phyloP scores from a whole-genome alignment of 495 filamentous ascomycete species.

The Trichocladium uniseriatum region DNA sequence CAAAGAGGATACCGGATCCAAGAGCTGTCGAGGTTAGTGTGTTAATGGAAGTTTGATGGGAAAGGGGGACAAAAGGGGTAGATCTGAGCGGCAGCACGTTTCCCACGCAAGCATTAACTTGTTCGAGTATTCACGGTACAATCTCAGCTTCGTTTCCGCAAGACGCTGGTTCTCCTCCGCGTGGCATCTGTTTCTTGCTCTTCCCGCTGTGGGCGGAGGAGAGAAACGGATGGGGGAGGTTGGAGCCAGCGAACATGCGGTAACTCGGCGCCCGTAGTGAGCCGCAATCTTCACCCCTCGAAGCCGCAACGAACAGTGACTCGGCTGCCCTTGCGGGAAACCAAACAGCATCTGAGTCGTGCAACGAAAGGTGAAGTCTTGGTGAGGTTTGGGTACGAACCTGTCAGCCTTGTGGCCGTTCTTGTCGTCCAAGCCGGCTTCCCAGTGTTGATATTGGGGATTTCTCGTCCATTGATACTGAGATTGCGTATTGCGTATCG shows the following conservation, averaged over 20 bases:
- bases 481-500: slow-evolving; percentile 1
- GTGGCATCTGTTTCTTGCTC: slow-evolving; percentile 19
- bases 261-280: slow-evolving; percentile 78
- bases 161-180: slow-evolving; percentile 22
- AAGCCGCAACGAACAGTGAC: neutral
- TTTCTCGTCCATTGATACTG: neutral
- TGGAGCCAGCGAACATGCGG: slow-evolving; percentile 39
- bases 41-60: slow-evolving; percentile 14
- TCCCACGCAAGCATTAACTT: slow-evolving; percentile 94
- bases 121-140: slow-evolving; percentile 86
- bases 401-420: slow-evolving; percentile 9
- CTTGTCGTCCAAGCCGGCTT: neutral
- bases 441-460: neutral
- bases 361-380: slow-evolving; percentile 10
- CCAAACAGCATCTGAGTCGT: neutral
- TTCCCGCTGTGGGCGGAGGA: neutral
- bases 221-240: slow-evolving; percentile 27
- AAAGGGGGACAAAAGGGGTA: slow-evolving; percentile 21
- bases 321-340: neutral
- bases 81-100: slow-evolving; percentile 74
- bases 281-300: slow-evolving; percentile 43
- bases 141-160: slow-evolving; percentile 68
- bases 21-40: slow-evolving; percentile 46
- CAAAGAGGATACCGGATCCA: slow-evolving; percentile 68
- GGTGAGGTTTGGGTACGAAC: slow-evolving; percentile 27